Base-by-base conservation (phyloP, 768 basidiomycete genomes). In the Agrocybe chaxingu region DNA sequence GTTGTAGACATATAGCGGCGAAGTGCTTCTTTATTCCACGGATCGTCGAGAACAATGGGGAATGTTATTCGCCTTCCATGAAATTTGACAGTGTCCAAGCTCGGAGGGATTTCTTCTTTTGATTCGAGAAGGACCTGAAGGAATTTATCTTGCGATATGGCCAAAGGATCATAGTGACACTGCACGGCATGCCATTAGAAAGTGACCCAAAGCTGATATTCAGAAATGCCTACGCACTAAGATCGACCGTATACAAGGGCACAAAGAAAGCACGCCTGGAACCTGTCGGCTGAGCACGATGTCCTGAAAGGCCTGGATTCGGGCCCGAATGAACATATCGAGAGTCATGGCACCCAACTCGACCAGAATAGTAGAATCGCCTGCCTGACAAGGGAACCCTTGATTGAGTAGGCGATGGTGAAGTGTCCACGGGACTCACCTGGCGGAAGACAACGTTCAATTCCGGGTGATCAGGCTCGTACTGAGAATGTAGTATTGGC, bases 11-110 rank as follows among this genome's bases (percentile, higher is more conserved):
- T 82, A 61, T 89, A 85, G 16, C 77, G 71, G 39, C 74, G 61
- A 24, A 85, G 66, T 3, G 84, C 82, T 8, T 80, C 80, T 7
- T 69, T 69, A 51, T 62, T 77, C 76, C 82, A 80, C 4, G 68
- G 70, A 57, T 87, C 85, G 54, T 86, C 76, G 29, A 85, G 70
- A 1, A 76, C 77, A 29, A 87, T 78, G 0, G 86, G 86, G 47
- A 87, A 79, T 7, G 72, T 76, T 29, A 87, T 71, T 38, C 72
- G 68, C 11, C 85, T 74, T 1, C 76, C 77, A 0, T 74, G 70
- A 47, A 87, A 78, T 10, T 63, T 60, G 59, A 78, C 69, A 2
- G 73, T 62, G 5, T 60, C 48, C 38, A 75, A 65, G 3, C 70
- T 70, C 3, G 60, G 57, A 0, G 80, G 77, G 3, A 83, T 68